Conservation (phyloP, 148 eudicot genomes). For the Suaeda aralocaspica region DNA sequence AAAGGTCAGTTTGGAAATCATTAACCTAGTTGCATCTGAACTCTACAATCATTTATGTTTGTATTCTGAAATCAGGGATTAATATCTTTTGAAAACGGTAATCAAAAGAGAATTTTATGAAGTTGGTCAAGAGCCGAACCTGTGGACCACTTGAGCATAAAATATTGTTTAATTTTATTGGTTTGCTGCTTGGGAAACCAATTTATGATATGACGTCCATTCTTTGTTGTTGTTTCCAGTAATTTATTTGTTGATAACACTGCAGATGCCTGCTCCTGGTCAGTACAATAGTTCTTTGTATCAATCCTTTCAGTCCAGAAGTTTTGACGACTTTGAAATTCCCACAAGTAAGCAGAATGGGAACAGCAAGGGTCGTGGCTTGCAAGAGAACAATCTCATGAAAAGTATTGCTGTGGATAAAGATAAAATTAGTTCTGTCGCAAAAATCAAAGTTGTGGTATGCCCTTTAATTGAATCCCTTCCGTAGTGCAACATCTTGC, state of each 20-base stretch:
- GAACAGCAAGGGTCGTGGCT: slow-evolving; percentile 40
- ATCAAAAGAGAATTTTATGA: not conserved
- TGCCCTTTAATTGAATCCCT: slow-evolving; percentile 21
- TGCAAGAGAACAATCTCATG: slow-evolving; percentile 59
- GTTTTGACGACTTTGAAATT: slow-evolving; percentile 73
- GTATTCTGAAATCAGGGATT: not conserved
- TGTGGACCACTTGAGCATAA: no score
- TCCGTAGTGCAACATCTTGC: not conserved
- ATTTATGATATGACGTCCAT: not conserved
- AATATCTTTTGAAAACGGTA: not conserved
- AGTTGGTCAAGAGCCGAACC: not conserved
- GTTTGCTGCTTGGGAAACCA: not conserved
- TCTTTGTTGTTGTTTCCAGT: not conserved
- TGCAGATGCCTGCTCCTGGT: slow-evolving; percentile 55
- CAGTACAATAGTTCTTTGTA: slow-evolving; percentile 44
- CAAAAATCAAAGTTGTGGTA: slow-evolving; percentile 99
- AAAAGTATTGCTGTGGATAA: slow-evolving; percentile 68
- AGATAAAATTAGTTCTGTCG: slow-evolving; percentile 74
- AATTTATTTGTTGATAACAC: slow-evolving; percentile 1
- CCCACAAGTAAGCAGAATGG: slow-evolving; percentile 55
- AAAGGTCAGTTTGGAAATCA: not conserved
- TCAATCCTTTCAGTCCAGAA: slow-evolving; percentile 53
- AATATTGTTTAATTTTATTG: not conserved
- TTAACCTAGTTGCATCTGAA: not conserved
- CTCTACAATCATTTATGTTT: not conserved